These are phyloP conservation scores for Cladosporium sp. DNA, from an alignment of 2,329 filamentous ascomycete species.

Conservation along the genomic window DNA sequence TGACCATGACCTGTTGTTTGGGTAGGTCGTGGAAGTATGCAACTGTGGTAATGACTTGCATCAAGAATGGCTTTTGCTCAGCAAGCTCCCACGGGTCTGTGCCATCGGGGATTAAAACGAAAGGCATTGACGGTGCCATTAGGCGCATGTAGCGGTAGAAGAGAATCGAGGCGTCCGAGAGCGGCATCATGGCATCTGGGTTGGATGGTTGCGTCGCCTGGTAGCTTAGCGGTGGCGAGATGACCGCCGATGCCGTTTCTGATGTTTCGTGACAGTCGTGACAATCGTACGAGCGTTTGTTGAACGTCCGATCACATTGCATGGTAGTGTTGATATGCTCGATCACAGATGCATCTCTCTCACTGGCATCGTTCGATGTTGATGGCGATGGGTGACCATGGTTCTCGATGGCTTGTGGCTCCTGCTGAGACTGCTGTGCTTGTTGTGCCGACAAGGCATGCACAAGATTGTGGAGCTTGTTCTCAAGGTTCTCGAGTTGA, in stretches of 20 bases:
- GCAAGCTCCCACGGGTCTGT: slow-evolving; percentile 28
- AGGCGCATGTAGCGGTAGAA: slow-evolving; percentile 31
- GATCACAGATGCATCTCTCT: not conserved
- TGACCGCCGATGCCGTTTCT: not conserved
- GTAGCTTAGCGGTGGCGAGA: not conserved
- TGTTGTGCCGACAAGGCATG: slow-evolving; percentile 31
- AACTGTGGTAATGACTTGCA: slow-evolving; percentile 34
- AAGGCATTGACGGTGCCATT: slow-evolving; percentile 31
- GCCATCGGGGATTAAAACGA: slow-evolving; percentile 28
- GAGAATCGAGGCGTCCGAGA: slow-evolving; percentile 31
- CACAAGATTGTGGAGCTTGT: slow-evolving; percentile 36
- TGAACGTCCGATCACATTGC: not conserved
- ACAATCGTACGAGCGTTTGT: not conserved
- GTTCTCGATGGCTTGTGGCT: not conserved
- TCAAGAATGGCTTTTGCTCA: slow-evolving; percentile 29
- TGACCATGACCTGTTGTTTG: slow-evolving; percentile 29
- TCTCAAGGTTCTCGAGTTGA: slow-evolving; percentile 37
- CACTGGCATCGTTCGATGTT: slow-evolving; percentile 2
- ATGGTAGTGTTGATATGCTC: not conserved
- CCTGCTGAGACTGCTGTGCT: slow-evolving; percentile 11
- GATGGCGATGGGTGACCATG: slow-evolving; percentile 15
- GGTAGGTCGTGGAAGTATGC: slow-evolving; percentile 32
- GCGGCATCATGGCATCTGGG: slow-evolving; percentile 3
- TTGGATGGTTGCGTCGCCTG: slow-evolving; percentile 1
- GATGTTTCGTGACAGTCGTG: not conserved